phyloP scores from a whole-genome alignment of 108 stramenopile species.

The Pseudonitzschia pungens region DNA sequence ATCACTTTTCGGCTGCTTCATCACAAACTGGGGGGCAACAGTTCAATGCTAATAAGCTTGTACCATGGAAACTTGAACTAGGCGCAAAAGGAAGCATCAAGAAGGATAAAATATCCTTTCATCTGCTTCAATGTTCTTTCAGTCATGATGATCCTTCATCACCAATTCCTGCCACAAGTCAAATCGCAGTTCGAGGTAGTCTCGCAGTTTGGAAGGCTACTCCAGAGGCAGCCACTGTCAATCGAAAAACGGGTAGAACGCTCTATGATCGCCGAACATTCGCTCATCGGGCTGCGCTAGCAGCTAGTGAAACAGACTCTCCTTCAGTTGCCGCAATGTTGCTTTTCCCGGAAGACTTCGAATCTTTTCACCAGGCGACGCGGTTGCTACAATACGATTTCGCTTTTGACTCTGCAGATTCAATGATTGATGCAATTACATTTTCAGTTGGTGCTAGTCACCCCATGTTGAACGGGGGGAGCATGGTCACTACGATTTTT shows the following conservation, averaged over 20 bases:
- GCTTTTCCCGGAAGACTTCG: slow-evolving; percentile 68
- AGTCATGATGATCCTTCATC: slow-evolving; percentile 47
- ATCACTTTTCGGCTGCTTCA: slow-evolving; percentile 19
- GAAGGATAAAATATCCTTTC: slow-evolving; percentile 62
- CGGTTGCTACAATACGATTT: slow-evolving; percentile 80
- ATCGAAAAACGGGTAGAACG: neutral
- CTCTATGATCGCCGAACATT: slow-evolving; percentile 15
- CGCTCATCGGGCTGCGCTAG: slow-evolving; percentile 46
- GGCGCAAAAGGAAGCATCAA: slow-evolving; percentile 61
- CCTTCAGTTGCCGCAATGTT: slow-evolving; percentile 77
- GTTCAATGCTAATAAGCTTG: slow-evolving; percentile 76
- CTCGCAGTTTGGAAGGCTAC: slow-evolving; percentile 68
- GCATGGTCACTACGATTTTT: slow-evolving; percentile 76
- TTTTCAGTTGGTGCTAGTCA: slow-evolving; percentile 79
- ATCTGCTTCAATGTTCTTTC: slow-evolving; percentile 55
- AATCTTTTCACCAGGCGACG: slow-evolving; percentile 34
- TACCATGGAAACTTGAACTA: slow-evolving; percentile 77
- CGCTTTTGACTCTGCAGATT: slow-evolving; percentile 76
- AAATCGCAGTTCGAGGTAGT: slow-evolving; percentile 63
- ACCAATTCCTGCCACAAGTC: slow-evolving; percentile 40
- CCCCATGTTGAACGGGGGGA: slow-evolving; percentile 85
- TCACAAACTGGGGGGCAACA: slow-evolving; percentile 24
- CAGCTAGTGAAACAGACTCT: slow-evolving; percentile 33
- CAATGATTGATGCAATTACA: slow-evolving; percentile 74
- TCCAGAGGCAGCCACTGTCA: slow-evolving; percentile 3